A percentile compares a stretch with the other conserved stretches of the same genome.
These are phyloP conservation scores for Canavalia gladiata DNA, from an alignment of 306 rosid genomes.

Conservation along the genomic window DNA sequence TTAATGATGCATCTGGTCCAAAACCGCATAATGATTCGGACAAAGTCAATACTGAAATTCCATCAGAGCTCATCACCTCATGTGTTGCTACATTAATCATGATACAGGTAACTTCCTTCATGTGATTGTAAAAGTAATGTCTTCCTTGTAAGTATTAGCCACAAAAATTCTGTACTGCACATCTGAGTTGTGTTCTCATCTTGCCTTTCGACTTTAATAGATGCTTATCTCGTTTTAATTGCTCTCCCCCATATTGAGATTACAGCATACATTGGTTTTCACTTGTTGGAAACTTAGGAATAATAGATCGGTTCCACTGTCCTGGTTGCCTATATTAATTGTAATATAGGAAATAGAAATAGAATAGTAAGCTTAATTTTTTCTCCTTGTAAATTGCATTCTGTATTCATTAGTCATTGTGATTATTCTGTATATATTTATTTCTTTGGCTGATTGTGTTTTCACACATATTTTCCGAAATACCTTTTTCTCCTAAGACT, in stretches of 20 bases:
- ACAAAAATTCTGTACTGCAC: not conserved
- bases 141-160: constrained; percentile 45
- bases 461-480: not conserved
- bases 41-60: constrained; percentile 68
- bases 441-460: not conserved
- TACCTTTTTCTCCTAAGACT: not conserved
- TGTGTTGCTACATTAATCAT: constrained; percentile 84
- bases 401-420: not conserved
- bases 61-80: constrained; percentile 84
- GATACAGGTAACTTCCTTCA: constrained; percentile 76
- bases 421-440: not conserved
- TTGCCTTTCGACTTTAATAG: constrained; percentile 21
- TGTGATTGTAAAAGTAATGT: not conserved
- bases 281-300: not conserved
- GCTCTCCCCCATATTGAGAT: not conserved
- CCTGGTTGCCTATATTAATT: not conserved
- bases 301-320: not conserved
- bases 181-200: not conserved
- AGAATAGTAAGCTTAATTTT: not conserved
- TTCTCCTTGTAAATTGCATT: not conserved
- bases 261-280: constrained; percentile 20
- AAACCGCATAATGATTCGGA: constrained; percentile 56
- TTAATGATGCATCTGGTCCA: constrained; percentile 57
- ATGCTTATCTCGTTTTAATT: constrained; percentile 2
- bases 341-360: not conserved